Conservation (phyloP, 2,329 filamentous ascomycete species). For the Alternaria infectoria region DNA sequence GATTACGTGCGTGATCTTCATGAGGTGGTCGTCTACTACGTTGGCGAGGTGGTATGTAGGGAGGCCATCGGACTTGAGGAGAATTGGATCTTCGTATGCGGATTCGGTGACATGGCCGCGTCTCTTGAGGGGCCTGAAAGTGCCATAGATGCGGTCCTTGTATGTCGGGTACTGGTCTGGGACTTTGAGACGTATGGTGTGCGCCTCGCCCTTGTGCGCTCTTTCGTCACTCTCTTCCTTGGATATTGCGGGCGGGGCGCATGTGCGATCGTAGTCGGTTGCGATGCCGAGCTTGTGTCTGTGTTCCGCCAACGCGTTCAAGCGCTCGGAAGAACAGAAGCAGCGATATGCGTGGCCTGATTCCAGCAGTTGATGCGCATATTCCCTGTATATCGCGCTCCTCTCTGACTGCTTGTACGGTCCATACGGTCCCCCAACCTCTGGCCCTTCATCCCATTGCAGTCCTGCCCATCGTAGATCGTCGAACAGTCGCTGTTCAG, state of each 20-base stretch:
- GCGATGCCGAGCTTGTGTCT: slow-evolving; percentile 65
- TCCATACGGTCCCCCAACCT: slow-evolving; percentile 78
- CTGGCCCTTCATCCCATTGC: slow-evolving; percentile 91
- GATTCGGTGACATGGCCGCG: slow-evolving; percentile 50
- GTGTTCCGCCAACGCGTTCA: slow-evolving; percentile 70
- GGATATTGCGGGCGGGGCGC: slow-evolving; percentile 64
- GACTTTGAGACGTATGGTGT: slow-evolving; percentile 78
- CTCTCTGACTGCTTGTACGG: slow-evolving; percentile 91
- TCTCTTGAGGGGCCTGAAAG: slow-evolving; percentile 40
- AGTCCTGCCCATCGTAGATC: slow-evolving; percentile 90
- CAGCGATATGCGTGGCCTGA: slow-evolving; percentile 85
- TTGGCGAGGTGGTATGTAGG: slow-evolving; percentile 98
- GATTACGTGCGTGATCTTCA: slow-evolving; percentile 96
- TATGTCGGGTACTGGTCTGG: slow-evolving; percentile 69
- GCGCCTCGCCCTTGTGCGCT: slow-evolving; percentile 70
- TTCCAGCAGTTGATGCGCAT: slow-evolving; percentile 72
- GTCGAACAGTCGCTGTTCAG: slow-evolving; percentile 76
- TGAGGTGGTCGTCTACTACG: slow-evolving; percentile 92
- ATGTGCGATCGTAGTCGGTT: slow-evolving; percentile 74
- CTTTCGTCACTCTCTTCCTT: slow-evolving; percentile 72
- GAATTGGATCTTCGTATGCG: slow-evolving; percentile 80
- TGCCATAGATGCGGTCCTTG: slow-evolving; percentile 80
- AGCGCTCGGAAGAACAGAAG: slow-evolving; percentile 79
- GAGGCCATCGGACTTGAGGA: slow-evolving; percentile 88
- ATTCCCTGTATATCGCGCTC: slow-evolving; percentile 71